Base-by-base conservation (phyloP, 2,329 filamentous ascomycete genomes). In the Fusarium caatingaense region DNA sequence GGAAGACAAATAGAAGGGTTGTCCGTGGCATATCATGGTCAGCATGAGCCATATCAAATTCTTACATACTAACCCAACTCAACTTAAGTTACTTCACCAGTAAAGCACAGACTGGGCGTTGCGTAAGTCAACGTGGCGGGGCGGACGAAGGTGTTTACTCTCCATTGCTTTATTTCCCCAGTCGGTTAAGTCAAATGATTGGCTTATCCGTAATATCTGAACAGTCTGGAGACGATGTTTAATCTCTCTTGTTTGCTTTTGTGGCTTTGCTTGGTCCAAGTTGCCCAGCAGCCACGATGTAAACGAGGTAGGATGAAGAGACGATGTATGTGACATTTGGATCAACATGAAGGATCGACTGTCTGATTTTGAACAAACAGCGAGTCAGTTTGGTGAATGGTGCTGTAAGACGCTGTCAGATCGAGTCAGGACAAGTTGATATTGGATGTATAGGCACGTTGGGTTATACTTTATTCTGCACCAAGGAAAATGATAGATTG, bases 101-200 rank as follows among this genome's bases (percentile, higher is more conserved):
- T 60, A 13, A 60, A 61, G 62, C 37, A 61, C 62, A 55, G 62
- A 44, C 62, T 60, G 16, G 54, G 27, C 25, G 25, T 55, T 66
- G 63, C 62, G 63, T 66, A 66, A 66, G n/a, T 50, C 16, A 46
- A 32, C 12, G 55, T 65, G 56, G 67, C 67, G 46, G 63, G 58
- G 64, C 46, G 48, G n/a, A 66, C 41, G 27, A 50, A 46, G 45
- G 45, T 13, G 23, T 48, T 54, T 27, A 49, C 25, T 20, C 12
- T 40, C 18, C 27, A 42, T 53, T 53, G 30, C 32, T 20, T 23
- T 40, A 18, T 25, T 55, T 55, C 30, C 47, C 27, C 55, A 61
- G 49, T 42, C 44, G 9, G 10, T 23, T 20, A 23, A 40, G 23
- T 32, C 25, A n/a, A 21, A 47, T 64, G 53, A 65, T 65, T 65